Evolutionary conservation across 208 protist genomes (phyloP).

Genomic region (Blechomonas ayalai): DNA sequence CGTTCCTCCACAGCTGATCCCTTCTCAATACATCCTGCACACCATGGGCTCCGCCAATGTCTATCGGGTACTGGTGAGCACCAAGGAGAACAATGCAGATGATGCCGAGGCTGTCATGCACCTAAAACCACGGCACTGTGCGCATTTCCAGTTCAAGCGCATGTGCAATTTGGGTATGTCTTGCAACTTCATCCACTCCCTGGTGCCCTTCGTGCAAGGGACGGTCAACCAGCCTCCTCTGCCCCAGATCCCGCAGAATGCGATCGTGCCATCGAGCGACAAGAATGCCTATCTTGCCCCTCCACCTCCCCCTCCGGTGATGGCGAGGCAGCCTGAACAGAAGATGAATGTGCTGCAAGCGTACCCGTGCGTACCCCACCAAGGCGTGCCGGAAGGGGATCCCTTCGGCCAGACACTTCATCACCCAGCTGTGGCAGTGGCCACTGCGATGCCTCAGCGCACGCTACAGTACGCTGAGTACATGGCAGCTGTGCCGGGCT

Average conservation of each 20-base stretch:
- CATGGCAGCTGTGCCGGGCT: no score
- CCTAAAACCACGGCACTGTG: constrained; percentile 53
- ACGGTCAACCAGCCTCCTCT: constrained; percentile 21
- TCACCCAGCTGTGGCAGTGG: no score
- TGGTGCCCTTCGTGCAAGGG: constrained; percentile 48
- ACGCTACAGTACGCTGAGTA: no score
- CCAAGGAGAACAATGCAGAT: neutral
- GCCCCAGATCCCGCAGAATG: no score
- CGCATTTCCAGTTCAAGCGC: constrained; percentile 76
- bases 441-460: no score
- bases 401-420: no score
- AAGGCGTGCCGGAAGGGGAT: no score
- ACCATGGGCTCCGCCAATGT: constrained; percentile 16
- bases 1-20: constrained; percentile 35
- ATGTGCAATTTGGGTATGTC: constrained; percentile 53
- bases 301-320: neutral
- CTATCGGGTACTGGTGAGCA: neutral
- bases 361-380: no score
- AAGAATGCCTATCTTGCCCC: no score
- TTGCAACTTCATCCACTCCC: constrained; percentile 69
- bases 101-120: constrained; percentile 2
- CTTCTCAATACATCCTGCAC: constrained; percentile 44
- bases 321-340: neutral
- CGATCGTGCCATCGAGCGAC: no score
- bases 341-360: neutral